A percentile compares a stretch with the other conserved stretches of the same genome.
Conservation (phyloP, 129 eudicot genomes). For the Tanacetum coccineum region DNA sequence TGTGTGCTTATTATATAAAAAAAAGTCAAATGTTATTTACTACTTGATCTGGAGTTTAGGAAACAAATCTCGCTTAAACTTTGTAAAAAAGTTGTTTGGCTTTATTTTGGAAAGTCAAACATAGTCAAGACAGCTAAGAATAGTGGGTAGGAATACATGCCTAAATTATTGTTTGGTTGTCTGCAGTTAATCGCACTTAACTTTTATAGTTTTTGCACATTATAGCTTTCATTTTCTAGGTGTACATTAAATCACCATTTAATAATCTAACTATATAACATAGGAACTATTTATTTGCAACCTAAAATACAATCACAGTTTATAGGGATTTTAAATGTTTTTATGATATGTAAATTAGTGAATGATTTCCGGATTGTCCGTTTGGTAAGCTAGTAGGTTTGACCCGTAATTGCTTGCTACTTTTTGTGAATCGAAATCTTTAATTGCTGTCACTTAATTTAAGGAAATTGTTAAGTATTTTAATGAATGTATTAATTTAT, state of each 20-base stretch:
- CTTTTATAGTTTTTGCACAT: neutral
- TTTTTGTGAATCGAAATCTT: slow-evolving; percentile 15
- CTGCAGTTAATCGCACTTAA: slow-evolving; percentile 7
- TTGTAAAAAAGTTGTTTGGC: too few relatives aligned
- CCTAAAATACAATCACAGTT: neutral
- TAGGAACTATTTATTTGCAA: too few relatives aligned
- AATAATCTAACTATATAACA: neutral
- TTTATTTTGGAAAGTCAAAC: neutral
- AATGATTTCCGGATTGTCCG: slow-evolving; percentile 16
- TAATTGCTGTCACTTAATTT: slow-evolving; percentile 11
- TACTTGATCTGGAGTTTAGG: neutral
- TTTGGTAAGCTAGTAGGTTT: neutral
- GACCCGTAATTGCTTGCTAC: slow-evolving; percentile 23
- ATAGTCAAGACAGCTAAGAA: slow-evolving; percentile 16
- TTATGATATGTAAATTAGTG: neutral
- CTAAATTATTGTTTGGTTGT: slow-evolving; percentile 15
- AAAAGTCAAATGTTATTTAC: slow-evolving; percentile 31
- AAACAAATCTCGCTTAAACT: neutral
- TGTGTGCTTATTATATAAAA: slow-evolving; percentile 10
- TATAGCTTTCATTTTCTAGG: neutral
- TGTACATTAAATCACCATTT: neutral
- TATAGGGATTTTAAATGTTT: neutral
- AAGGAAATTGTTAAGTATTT: slow-evolving; percentile 12
- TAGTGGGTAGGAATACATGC: neutral
- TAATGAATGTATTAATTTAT: neutral